Conservation (phyloP, 352 stramenopile genomes). For the Globisporangium sylvaticum region DNA sequence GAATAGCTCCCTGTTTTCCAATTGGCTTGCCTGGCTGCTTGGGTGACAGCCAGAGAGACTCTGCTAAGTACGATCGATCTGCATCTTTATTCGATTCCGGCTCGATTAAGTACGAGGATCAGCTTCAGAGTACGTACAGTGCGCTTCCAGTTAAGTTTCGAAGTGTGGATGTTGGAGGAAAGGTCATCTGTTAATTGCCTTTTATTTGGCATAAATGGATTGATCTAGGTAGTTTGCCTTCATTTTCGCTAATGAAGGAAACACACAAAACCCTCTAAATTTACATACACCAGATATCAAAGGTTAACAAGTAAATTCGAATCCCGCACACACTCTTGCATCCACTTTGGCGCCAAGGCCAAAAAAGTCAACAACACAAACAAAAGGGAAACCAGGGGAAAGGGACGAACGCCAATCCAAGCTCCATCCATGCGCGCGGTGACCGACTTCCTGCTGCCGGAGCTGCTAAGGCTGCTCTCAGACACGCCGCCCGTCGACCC, state of each 20-base stretch:
- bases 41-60: not conserved
- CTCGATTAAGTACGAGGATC: not conserved
- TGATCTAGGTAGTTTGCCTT: not conserved
- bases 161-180: not conserved
- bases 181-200: not conserved
- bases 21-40: not conserved
- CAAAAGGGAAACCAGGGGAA: not conserved
- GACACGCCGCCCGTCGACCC: conserved; percentile 29
- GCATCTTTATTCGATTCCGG: not conserved
- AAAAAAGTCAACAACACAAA: not conserved
- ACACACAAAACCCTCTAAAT: no score
- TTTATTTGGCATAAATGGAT: not conserved
- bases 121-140: not conserved
- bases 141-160: not conserved
- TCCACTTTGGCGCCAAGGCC: not conserved
- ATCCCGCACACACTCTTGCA: not conserved
- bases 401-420: not conserved
- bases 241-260: not conserved
- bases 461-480: conserved; percentile 48
- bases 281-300: not conserved
- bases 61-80: not conserved
- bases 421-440: conserved; percentile 21
- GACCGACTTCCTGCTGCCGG: conserved; percentile 50
- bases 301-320: not conserved
- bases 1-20: not conserved